Conservation (phyloP, 495 filamentous ascomycete species). For the Xanthoparmelia taractica region DNA sequence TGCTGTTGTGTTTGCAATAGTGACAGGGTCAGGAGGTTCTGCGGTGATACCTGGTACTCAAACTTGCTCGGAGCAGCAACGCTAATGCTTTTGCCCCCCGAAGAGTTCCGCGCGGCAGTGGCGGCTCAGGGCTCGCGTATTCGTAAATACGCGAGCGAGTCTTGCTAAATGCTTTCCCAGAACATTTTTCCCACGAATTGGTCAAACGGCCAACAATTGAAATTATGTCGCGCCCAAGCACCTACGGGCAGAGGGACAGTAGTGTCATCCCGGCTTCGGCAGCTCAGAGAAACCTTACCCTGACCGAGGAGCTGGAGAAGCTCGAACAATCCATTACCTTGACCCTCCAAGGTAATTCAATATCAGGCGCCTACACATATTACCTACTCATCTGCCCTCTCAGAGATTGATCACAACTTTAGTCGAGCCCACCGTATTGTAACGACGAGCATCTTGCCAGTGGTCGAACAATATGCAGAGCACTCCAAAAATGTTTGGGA, state of each 20-base stretch:
- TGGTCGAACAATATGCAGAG: conserved; percentile 94
- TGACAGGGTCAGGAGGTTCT: too few species aligned
- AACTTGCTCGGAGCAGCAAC: too few species aligned
- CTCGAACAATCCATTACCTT: conserved; percentile 94
- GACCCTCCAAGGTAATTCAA: conserved; percentile 72
- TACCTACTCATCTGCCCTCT: conserved; percentile 14
- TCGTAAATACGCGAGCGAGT: neutral
- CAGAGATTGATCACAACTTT: conserved; percentile 98
- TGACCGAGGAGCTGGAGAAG: conserved; percentile 94
- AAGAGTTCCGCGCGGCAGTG: neutral
- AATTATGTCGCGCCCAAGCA: conserved; percentile 45
- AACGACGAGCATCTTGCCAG: conserved; percentile 82
- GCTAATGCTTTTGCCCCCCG: neutral
- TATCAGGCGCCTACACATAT: neutral
- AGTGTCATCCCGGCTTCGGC: conserved; percentile 22
- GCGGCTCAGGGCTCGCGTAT: neutral
- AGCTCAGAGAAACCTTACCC: conserved; percentile 58
- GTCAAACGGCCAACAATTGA: neutral
- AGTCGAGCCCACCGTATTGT: conserved; percentile 94
- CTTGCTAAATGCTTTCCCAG: too few species aligned
- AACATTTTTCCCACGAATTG: neutral
- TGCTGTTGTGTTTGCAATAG: too few species aligned
- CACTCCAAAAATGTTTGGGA: conserved; percentile 95
- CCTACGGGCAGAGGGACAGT: conserved; percentile 12
- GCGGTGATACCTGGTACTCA: too few species aligned